Evolutionary conservation across 2,329 filamentous ascomycete species (phyloP), one percentile per base, ranked within the genome.

Genomic region (Trichoderma citrinoviride): DNA sequence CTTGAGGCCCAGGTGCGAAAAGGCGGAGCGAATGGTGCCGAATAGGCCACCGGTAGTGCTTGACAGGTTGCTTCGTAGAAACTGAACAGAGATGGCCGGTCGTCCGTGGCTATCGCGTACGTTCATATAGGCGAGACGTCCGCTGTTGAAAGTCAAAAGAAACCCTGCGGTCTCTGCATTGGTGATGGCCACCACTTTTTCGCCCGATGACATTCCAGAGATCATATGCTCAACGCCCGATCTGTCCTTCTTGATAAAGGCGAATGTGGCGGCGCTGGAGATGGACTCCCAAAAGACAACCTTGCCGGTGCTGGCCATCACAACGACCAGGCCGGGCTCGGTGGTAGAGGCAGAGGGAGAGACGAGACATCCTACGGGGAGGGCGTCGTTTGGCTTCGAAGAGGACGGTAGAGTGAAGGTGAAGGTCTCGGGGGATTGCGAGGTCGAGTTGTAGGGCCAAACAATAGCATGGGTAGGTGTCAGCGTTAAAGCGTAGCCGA

Each of bases 241-340:
- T 69, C 90, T 88, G 72, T 91, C 90, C 74, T 96, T 90, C 69
- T 90, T 89, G 72, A 94, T 91, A 46, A 96, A 86, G 68, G 91
- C 91, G 63, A 96, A 83, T 0, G 92, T 92, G 44, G 93, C 91
- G 10, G 92, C 93, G 75, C 88, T 93, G 64, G 94, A 93, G 68
- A 98, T 91, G 44, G 92, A 96, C 75, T 98, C 95, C 93, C 95
- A 98, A 76, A 95, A 98, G 50, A 92, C 89, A 60, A 98, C 87
- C 76, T 89, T 93, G 60, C 95, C 95, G 55, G 84, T 93, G 19
- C 86, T 86, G 14, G 94, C 91, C 79, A 94, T 91, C 43, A 98
- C 84, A 43, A 97, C 85, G 29, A 99, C 87, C 43, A 99, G 83
- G 2, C 95, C 95, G 40, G 93, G 90, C 70, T 96, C 91, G 55